phyloP scores from a whole-genome alignment of 164 flowering plant species.

The Vitis labrusca region DNA sequence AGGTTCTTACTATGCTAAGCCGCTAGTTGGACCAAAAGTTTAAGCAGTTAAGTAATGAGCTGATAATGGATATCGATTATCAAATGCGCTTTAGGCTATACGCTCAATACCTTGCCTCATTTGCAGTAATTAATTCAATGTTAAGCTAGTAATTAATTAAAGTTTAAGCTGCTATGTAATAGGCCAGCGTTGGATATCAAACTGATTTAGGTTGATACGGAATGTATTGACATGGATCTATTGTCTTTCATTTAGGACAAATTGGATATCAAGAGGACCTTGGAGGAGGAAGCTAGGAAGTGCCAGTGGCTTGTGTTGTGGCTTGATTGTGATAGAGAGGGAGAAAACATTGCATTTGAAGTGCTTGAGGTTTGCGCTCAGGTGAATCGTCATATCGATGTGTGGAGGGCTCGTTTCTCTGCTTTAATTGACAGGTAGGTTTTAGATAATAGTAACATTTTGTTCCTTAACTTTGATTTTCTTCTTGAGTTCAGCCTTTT shows the following conservation, averaged over 20 bases:
- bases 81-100: too few species aligned
- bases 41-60: too few species aligned
- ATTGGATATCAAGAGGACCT: slow-evolving; percentile 70
- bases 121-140: too few species aligned
- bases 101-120: too few species aligned
- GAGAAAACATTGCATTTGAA: slow-evolving; percentile 95
- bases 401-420: slow-evolving; percentile 88
- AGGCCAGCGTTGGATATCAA: too few species aligned
- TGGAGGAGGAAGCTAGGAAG: slow-evolving; percentile 84
- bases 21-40: too few species aligned
- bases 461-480: background rate
- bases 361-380: slow-evolving; percentile 77
- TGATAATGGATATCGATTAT: too few species aligned
- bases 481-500: background rate
- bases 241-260: slow-evolving; percentile 54
- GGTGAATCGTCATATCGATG: slow-evolving; percentile 49
- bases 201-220: too few species aligned
- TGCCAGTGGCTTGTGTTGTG: slow-evolving; percentile 91
- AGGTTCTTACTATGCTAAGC: too few species aligned
- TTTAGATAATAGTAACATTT: background rate
- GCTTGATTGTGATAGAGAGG: slow-evolving; percentile 99
- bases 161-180: too few species aligned
- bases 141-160: too few species aligned
- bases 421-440: slow-evolving; percentile 82
- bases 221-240: background rate